These are phyloP conservation scores for Oryza punctata DNA, from an alignment of 176 grass and related monocot species.

Conservation along the genomic window DNA sequence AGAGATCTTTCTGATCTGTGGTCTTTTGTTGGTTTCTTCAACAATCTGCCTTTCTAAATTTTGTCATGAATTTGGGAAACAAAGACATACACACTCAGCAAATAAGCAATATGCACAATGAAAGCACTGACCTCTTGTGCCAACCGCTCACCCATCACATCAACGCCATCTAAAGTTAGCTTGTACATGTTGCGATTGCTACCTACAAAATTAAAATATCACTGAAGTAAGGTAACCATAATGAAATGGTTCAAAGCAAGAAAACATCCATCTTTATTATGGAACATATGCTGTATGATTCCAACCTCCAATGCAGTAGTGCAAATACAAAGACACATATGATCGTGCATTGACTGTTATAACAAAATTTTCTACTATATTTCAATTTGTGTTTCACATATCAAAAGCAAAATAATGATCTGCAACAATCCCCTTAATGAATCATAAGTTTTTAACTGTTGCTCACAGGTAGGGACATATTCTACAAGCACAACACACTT, in stretches of 20 bases:
- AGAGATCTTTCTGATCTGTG: slow-evolving; percentile 79
- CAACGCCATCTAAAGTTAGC: slow-evolving; percentile 92
- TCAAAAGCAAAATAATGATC: not conserved
- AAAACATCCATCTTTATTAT: not conserved
- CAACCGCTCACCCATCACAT: slow-evolving; percentile 94
- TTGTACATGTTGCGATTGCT: slow-evolving; percentile 84
- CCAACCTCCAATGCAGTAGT: not conserved
- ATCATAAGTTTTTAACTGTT: slow-evolving; percentile 18
- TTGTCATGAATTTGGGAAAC: slow-evolving; percentile 42
- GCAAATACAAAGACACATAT: not conserved
- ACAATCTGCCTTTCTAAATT: slow-evolving; percentile 60
- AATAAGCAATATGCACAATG: slow-evolving; percentile 27
- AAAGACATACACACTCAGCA: not conserved
- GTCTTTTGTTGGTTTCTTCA: slow-evolving; percentile 65
- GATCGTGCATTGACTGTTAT: not conserved
- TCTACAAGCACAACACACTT: not conserved
- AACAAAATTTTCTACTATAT: not conserved
- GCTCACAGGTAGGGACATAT: slow-evolving; percentile 9
- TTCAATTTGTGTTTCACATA: not conserved
- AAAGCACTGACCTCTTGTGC: slow-evolving; percentile 78
- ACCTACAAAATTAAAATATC: slow-evolving; percentile 49
- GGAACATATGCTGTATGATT: not conserved
- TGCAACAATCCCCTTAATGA: slow-evolving; percentile 7
- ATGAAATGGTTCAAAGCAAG: slow-evolving; percentile 6
- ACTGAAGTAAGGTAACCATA: slow-evolving; percentile 10